These are phyloP conservation scores for Copromyces sp. DNA, from an alignment of 495 filamentous ascomycete species.

Conservation along the genomic window DNA sequence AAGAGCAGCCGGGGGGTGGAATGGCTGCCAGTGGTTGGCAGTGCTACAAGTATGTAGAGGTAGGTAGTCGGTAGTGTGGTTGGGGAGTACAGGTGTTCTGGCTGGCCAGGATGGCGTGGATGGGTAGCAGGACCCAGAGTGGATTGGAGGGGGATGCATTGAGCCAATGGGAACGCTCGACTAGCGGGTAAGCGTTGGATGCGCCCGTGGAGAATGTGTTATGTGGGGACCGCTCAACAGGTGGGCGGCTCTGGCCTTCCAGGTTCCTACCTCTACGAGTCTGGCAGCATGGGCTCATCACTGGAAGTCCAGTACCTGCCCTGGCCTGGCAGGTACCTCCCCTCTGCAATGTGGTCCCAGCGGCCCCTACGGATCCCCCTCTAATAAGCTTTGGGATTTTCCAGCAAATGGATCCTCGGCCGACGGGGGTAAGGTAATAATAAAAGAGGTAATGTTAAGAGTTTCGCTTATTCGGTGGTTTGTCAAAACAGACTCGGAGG, in stretches of 20 bases:
- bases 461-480: neutral
- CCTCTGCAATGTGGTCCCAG: neutral
- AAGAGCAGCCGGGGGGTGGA: neutral
- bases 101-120: neutral
- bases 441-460: neutral
- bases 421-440: conserved; percentile 1
- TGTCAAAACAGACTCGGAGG: neutral
- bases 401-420: neutral
- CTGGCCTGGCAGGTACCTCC: neutral
- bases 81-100: neutral
- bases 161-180: neutral
- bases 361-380: neutral
- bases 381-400: neutral
- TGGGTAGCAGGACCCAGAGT: neutral
- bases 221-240: neutral
- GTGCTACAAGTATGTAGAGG: neutral
- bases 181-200: neutral
- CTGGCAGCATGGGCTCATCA: neutral
- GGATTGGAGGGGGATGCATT: neutral
- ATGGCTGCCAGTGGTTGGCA: neutral
- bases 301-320: neutral
- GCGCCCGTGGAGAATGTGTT: neutral
- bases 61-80: neutral
- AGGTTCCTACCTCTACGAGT: neutral
- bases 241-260: neutral